Evolutionary conservation across 805 yeast genomes (phyloP).

Genomic region (Spathaspora girioi): DNA sequence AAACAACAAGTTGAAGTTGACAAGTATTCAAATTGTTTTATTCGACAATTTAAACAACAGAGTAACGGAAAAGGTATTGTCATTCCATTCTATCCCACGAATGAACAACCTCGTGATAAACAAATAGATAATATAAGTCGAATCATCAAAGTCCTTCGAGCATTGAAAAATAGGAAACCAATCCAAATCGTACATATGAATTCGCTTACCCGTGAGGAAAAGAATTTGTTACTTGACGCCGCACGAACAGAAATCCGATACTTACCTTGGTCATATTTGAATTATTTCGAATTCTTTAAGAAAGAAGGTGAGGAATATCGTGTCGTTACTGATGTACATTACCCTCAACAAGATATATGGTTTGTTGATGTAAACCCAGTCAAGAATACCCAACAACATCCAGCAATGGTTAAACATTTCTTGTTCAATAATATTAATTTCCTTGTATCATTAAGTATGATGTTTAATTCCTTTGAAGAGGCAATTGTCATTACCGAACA

Average conservation of each 20-base stretch:
- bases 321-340: constrained; percentile 9
- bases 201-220: constrained; percentile 9
- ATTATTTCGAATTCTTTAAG: constrained; percentile 1
- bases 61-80: constrained; percentile 30
- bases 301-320: constrained; percentile 2
- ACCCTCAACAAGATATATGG: constrained; percentile 22
- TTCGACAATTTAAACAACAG: constrained; percentile 8
- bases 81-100: constrained; percentile 21
- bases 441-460: constrained; percentile 17
- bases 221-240: constrained; percentile 8
- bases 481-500: constrained; percentile 24
- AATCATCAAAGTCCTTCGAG: constrained; percentile 22
- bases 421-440: constrained; percentile 12
- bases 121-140: constrained; percentile 18
- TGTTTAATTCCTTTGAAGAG: constrained; percentile 33
- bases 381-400: constrained; percentile 13
- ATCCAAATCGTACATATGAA: constrained; percentile 21
- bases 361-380: constrained; percentile 23
- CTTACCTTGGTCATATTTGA: constrained; percentile 11
- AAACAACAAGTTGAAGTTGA: not conserved
- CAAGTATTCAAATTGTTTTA: constrained; percentile 10
- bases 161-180: constrained; percentile 24
- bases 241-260: constrained; percentile 14
- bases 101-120: constrained; percentile 6
- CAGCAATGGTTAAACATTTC: constrained; percentile 8